phyloP scores from a whole-genome alignment of 2,329 filamentous ascomycete species.

The Penicillium sp. region DNA sequence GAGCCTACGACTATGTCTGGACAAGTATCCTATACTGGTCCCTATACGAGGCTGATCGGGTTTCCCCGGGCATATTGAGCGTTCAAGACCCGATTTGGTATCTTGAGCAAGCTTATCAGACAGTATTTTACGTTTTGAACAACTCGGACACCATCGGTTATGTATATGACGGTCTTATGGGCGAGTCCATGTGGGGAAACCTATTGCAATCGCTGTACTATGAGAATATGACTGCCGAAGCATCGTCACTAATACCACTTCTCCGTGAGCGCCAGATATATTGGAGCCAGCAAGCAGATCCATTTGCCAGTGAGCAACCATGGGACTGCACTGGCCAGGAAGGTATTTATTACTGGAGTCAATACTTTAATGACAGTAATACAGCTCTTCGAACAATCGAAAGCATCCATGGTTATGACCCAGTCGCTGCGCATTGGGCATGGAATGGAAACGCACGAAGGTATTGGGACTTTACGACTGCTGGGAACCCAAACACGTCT shows the following conservation, averaged over 20 bases:
- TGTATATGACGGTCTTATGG: constrained; percentile 52
- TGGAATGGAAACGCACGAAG: constrained; percentile 60
- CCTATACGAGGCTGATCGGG: constrained; percentile 52
- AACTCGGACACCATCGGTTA: constrained; percentile 28
- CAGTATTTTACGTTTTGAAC: constrained; percentile 33
- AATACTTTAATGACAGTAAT: constrained; percentile 24
- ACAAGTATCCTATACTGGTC: constrained; percentile 55
- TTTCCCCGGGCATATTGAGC: constrained; percentile 44
- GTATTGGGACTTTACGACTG: constrained; percentile 57
- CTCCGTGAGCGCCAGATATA: constrained; percentile 49
- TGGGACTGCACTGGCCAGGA: constrained; percentile 63
- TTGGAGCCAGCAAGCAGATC: constrained; percentile 52
- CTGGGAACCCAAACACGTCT: constrained; percentile 30
- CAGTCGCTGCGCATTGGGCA: constrained; percentile 58
- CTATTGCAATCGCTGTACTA: constrained; percentile 50
- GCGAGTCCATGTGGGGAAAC: constrained; percentile 55
- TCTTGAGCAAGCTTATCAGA: constrained; percentile 51
- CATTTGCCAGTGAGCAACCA: constrained; percentile 59
- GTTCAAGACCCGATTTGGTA: constrained; percentile 53
- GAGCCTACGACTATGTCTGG: constrained; percentile 60
- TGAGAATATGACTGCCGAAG: constrained; percentile 43
- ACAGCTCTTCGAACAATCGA: constrained; percentile 52
- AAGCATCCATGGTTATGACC: constrained; percentile 55
- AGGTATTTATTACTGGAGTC: constrained; percentile 58
- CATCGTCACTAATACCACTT: constrained; percentile 36